These are phyloP conservation scores for Russula griseocarnosa DNA, from an alignment of 768 basidiomycete species.

Conservation along the genomic window DNA sequence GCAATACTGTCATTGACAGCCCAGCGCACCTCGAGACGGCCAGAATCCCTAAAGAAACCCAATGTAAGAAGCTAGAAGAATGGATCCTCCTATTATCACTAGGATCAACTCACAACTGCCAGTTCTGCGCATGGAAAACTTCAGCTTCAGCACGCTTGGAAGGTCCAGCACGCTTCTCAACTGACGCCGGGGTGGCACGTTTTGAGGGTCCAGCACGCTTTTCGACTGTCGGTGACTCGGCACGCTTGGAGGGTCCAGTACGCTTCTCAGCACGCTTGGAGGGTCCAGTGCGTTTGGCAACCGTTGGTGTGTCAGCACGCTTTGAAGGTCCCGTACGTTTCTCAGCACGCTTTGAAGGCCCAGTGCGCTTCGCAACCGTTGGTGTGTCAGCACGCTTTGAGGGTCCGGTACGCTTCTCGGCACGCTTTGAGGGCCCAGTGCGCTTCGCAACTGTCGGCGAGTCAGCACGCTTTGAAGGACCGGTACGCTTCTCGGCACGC, in stretches of 20 bases:
- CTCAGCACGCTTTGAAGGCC: background rate
- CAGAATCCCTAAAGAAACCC: background rate
- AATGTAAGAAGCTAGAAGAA: background rate
- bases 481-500: too few species aligned
- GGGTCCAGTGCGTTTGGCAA: too few species aligned
- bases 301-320: background rate
- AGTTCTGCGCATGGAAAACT: background rate
- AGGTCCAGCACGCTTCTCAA: background rate
- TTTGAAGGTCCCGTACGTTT: background rate
- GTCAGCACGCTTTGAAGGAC: too few species aligned
- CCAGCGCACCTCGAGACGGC: conserved; percentile 4
- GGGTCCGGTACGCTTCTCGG: too few species aligned
- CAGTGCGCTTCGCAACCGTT: rapidly evolving
- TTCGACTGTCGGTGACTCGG: background rate
- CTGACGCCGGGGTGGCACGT: too few species aligned
- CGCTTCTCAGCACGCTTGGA: background rate
- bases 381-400: too few species aligned
- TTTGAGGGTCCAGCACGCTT: background rate
- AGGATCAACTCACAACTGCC: background rate
- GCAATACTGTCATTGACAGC: background rate
- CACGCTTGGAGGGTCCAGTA: background rate
- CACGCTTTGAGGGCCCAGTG: too few species aligned
- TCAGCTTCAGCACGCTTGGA: background rate
- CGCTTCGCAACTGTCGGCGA: too few species aligned
- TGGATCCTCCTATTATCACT: too few species aligned